phyloP scores from a whole-genome alignment of 495 filamentous ascomycete species.

The Penicillium angulare region DNA sequence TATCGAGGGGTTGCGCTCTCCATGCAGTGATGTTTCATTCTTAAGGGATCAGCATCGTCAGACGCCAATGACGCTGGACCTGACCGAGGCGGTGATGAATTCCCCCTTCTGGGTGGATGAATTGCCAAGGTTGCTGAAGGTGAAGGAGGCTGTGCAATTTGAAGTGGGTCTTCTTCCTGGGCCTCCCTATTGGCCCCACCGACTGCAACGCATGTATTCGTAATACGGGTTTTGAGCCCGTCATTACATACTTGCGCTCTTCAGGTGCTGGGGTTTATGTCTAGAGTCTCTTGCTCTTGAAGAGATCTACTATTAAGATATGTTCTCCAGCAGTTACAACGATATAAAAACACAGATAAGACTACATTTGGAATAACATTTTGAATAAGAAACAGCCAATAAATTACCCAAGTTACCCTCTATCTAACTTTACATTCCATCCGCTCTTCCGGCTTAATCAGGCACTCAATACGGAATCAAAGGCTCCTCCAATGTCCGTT shows the following conservation, averaged over 20 bases:
- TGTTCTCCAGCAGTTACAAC: too few species aligned
- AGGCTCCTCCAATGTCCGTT: neutral
- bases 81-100: constrained; percentile 11
- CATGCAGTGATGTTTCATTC: constrained; percentile 9
- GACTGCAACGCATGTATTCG: constrained; percentile 6
- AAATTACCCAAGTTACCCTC: too few species aligned
- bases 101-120: constrained; percentile 15
- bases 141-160: constrained; percentile 36
- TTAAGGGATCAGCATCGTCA: constrained; percentile 16
- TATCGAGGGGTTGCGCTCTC: constrained; percentile 7
- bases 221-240: constrained; percentile 19
- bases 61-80: constrained; percentile 21
- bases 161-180: constrained; percentile 25
- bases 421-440: too few species aligned
- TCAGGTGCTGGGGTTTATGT: too few species aligned
- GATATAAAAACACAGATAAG: too few species aligned
- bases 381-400: too few species aligned
- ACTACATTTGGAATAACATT: too few species aligned
- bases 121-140: constrained; percentile 25
- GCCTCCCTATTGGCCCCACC: constrained; percentile 21
- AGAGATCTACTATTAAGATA: too few species aligned
- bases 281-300: too few species aligned
- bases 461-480: neutral
- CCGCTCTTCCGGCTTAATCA: too few species aligned
- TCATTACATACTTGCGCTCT: constrained; percentile 12